phyloP scores from a whole-genome alignment of 805 yeast genomes.

The Wickerhamomyces rabaulensis region DNA sequence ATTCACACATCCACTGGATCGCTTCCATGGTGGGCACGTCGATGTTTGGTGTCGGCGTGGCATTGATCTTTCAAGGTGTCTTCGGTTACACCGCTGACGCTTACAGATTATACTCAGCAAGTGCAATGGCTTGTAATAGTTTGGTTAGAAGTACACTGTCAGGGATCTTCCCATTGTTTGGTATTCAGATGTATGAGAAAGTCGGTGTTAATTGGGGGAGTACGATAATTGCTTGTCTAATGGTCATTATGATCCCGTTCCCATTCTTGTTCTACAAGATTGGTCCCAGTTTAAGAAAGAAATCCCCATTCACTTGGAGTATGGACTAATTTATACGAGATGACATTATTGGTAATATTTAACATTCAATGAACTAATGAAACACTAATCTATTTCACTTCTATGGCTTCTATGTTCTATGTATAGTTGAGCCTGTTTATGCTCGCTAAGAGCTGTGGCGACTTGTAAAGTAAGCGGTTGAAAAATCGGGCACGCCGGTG shows the following conservation, averaged over 20 bases:
- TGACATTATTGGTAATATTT: not conserved
- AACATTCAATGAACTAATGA: no score
- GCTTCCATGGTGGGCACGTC: constrained; percentile 67
- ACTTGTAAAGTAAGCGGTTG: no score
- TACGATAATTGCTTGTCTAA: constrained; percentile 43
- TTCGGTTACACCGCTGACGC: constrained; percentile 63
- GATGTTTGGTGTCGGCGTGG: constrained; percentile 68
- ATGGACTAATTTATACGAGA: constrained; percentile 4
- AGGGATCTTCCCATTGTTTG: constrained; percentile 54
- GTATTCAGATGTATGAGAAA: constrained; percentile 49
- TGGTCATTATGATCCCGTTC: constrained; percentile 45
- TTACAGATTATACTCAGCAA: constrained; percentile 49
- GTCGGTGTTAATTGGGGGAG: constrained; percentile 58
- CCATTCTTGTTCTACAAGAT: constrained; percentile 48
- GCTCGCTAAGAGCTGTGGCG: no score
- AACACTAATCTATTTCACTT: no score
- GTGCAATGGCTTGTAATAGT: constrained; percentile 47
- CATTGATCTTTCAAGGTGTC: constrained; percentile 61
- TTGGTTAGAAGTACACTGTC: constrained; percentile 49
- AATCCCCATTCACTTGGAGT: constrained; percentile 43
- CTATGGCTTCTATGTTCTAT: no score
- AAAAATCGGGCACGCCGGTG: no score
- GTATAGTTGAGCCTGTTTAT: no score
- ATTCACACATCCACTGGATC: constrained; percentile 60
- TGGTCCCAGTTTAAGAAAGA: constrained; percentile 40